Percentiles rank a stretch among this genome's conserved stretches.
Evolutionary conservation across 345 rosid genomes (phyloP).

Genomic region (Passiflora organensis): DNA sequence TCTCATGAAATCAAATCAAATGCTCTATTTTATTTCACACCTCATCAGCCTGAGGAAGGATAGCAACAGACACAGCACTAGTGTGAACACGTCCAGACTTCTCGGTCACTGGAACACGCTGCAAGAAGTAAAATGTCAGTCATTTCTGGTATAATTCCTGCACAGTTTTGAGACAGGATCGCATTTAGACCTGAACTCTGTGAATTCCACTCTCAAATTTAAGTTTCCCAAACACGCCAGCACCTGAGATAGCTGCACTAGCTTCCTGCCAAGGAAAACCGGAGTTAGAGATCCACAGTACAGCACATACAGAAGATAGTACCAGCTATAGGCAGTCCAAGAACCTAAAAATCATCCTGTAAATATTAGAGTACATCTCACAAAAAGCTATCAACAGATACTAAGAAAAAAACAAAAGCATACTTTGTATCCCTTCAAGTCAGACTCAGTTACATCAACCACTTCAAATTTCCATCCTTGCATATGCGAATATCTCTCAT

Average conservation of each 20-base stretch:
- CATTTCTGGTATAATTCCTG: conserved; percentile 11
- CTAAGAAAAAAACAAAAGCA: not conserved
- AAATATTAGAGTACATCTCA: too few species aligned
- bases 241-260: conserved; percentile 83
- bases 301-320: conserved; percentile 10
- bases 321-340: not conserved
- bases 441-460: conserved; percentile 72
- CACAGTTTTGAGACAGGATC: not conserved
- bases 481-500: conserved; percentile 85
- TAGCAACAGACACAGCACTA: conserved; percentile 92
- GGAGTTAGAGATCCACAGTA: conserved; percentile 14
- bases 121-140: conserved; percentile 30
- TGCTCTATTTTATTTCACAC: conserved; percentile 27
- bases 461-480: conserved; percentile 88
- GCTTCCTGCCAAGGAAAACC: conserved; percentile 62
- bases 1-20: too few species aligned
- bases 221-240: conserved; percentile 76
- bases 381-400: conserved; percentile 1
- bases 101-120: conserved; percentile 97
- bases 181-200: conserved; percentile 74
- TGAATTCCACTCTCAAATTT: conserved; percentile 99
- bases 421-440: conserved; percentile 88
- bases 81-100: conserved; percentile 90
- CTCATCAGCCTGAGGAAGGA: conserved; percentile 99
- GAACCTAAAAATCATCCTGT: too few species aligned